phyloP scores from a whole-genome alignment of 371 early-diverging fungal species.

The Zancudomyces culisetae region DNA sequence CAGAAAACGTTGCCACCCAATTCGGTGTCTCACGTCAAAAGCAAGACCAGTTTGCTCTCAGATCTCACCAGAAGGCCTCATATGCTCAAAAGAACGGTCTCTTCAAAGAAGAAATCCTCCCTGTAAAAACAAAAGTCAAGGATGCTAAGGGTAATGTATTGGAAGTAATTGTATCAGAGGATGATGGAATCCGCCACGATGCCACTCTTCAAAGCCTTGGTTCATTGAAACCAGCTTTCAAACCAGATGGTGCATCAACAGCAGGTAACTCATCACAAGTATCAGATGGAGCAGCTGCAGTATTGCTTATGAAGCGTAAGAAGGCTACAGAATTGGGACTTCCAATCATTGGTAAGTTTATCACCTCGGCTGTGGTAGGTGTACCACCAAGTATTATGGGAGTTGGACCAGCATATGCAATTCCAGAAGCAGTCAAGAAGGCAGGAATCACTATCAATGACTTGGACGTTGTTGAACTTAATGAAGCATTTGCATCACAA shows the following conservation, averaged over 20 bases:
- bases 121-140: slow-evolving; percentile 54
- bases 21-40: slow-evolving; percentile 58
- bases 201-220: slow-evolving; percentile 59
- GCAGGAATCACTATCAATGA: slow-evolving; percentile 60
- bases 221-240: slow-evolving; percentile 84
- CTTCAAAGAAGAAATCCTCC: slow-evolving; percentile 84
- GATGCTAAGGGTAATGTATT: slow-evolving; percentile 52
- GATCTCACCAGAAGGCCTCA: slow-evolving; percentile 23
- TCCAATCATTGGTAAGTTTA: slow-evolving; percentile 71
- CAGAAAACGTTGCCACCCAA: slow-evolving; percentile 75
- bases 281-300: slow-evolving; percentile 95
- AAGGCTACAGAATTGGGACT: slow-evolving; percentile 73
- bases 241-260: slow-evolving; percentile 68
- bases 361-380: slow-evolving; percentile 78
- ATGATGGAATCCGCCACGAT: slow-evolving; percentile 84
- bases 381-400: slow-evolving; percentile 90
- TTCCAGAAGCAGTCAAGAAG: slow-evolving; percentile 71
- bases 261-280: slow-evolving; percentile 98
- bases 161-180: slow-evolving; percentile 40
- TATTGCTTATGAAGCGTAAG: slow-evolving; percentile 83
- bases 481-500: slow-evolving; percentile 97
- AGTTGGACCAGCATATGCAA: slow-evolving; percentile 82
- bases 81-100: slow-evolving; percentile 75
- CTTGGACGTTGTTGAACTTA: slow-evolving; percentile 69
- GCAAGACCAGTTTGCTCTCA: slow-evolving; percentile 83